Evolutionary conservation across 78 protist genomes (phyloP), one percentile per base, ranked within the genome.

Genomic region (Cavenderia fasciculata): DNA sequence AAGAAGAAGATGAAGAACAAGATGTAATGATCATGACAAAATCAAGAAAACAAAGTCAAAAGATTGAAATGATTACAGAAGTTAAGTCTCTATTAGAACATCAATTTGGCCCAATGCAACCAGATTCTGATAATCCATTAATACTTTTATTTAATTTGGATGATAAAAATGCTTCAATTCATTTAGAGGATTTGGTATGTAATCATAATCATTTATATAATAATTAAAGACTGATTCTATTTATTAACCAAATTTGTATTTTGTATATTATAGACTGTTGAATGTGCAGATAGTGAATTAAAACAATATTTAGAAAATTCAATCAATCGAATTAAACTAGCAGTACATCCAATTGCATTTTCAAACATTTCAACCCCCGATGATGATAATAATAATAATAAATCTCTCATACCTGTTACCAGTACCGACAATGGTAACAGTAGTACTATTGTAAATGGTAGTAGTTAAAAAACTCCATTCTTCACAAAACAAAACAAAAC

Each of bases 261-360:
- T n/a, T n/a, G n/a, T n/a, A n/a, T n/a, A n/a, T n/a, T n/a, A n/a
- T n/a, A n/a, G n/a, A n/a, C n/a, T n/a, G 90, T 82, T 0, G 56
- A 66, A 51, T 56, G 54, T 10, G 29, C n/a, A 25, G 61, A 65
- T 40, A 27, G 18, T 27, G 59, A 56, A 41, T 56, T 82, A 25
- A 36, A 56, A 44, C 25, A 19, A 40, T 31, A 52, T 44, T 18
- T 82, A 7, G 90, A 82, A 57, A 33, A 82, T 23, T 31, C 90
- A 52, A 82, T 82, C 33, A 21, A 43, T 56, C 34, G 90, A 41
- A 82, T 82, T 29, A 52, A 51, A 51, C 31, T 65, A 31, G 72
- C 90, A 18, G 90, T 82, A 25, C 68, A 59, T 56, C n/a, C n/a
- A n/a, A n/a, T n/a, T n/a, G n/a, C n/a, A n/a, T n/a, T n/a, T n/a